Evolutionary conservation across 768 basidiomycete species (phyloP).

Genomic region (Tricholoma bakamatsutake): DNA sequence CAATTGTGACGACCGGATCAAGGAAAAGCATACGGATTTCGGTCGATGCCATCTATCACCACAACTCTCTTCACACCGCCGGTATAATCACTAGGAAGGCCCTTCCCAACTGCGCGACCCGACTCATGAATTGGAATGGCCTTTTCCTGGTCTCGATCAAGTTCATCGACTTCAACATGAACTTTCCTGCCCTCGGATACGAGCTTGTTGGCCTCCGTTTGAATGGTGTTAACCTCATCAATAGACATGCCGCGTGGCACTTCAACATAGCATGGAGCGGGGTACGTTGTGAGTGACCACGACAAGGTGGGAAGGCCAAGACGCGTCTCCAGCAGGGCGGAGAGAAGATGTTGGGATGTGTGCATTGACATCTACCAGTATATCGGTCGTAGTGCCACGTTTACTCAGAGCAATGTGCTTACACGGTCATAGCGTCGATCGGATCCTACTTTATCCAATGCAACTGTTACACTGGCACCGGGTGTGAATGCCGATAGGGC

Average conservation of each 20-base stretch:
- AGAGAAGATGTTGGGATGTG: constrained; percentile 79
- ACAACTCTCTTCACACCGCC: constrained; percentile 76
- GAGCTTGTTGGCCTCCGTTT: constrained; percentile 56
- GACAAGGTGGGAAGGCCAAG: constrained; percentile 67
- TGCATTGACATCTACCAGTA: constrained; percentile 69
- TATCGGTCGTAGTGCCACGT: neutral
- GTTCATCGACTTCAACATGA: constrained; percentile 70
- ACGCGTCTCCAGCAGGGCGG: constrained; percentile 65
- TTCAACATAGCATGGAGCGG: constrained; percentile 73
- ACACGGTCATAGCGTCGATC: constrained; percentile 71
- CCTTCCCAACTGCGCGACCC: constrained; percentile 50
- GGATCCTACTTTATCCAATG: constrained; percentile 54
- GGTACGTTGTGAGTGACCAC: constrained; percentile 72
- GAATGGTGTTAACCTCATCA: constrained; percentile 57
- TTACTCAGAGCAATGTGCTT: constrained; percentile 18
- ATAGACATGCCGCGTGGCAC: constrained; percentile 59
- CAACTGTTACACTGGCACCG: constrained; percentile 45
- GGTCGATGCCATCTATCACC: constrained; percentile 76
- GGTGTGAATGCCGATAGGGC: constrained; percentile 43
- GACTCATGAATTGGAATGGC: constrained; percentile 32
- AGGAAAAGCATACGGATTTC: constrained; percentile 55
- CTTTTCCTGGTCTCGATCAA: constrained; percentile 35
- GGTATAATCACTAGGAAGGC: constrained; percentile 66
- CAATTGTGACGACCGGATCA: neutral
- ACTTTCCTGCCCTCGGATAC: constrained; percentile 67